Base-by-base conservation (phyloP, 2,329 filamentous ascomycete species). In the Diplodia sapinea region DNA sequence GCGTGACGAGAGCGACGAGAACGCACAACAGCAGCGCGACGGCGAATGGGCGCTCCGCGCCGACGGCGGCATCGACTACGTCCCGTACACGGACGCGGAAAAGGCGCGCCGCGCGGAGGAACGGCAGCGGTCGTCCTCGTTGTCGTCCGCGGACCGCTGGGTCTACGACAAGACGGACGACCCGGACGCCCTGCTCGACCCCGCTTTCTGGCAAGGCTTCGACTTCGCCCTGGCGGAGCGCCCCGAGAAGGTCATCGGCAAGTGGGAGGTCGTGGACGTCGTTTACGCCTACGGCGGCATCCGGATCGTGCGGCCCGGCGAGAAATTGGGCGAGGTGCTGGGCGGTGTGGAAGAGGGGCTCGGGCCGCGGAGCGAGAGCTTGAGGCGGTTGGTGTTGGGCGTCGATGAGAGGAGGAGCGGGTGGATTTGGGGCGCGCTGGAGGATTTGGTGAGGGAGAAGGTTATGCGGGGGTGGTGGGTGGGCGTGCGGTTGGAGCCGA, bases 121-220 rank as follows among this genome's bases (percentile, higher is more conserved):
- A 33, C 31, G 8, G 31, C 31, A 33, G 8, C 31, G 47, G 26
- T 3, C 12, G 23, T n/a, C 40, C 15, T 43, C 40, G 5, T n/a
- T 4, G 17, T 47, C 43, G 43, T 3, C 43, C n/a, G 8, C 13
- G 55, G 70, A 71, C 36, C 73, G 71, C 5, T 89, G 86, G 86
- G 72, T 77, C 1, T 89, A 89, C 73, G 87, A 89, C 73, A 89
- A 89, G 73, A 87, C 86, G 0, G 86, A 86, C 71, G 79, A 86
- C 56, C 78, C 82, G 33, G 71, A 76, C 2, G 70, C 73, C 2
- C 81, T 87, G 40, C 77, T 83, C 1, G 79, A 84, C 23, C 80
- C 82, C 0, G 68, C 73, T 2, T 89, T 89, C 73, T 89, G 87
- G 87, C 75, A 79, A 1, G 75, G 79, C 6, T 87, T 89, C 68